phyloP scores from a whole-genome alignment of 2,329 filamentous ascomycete genomes.

The Hymenoscyphus infarciens region DNA sequence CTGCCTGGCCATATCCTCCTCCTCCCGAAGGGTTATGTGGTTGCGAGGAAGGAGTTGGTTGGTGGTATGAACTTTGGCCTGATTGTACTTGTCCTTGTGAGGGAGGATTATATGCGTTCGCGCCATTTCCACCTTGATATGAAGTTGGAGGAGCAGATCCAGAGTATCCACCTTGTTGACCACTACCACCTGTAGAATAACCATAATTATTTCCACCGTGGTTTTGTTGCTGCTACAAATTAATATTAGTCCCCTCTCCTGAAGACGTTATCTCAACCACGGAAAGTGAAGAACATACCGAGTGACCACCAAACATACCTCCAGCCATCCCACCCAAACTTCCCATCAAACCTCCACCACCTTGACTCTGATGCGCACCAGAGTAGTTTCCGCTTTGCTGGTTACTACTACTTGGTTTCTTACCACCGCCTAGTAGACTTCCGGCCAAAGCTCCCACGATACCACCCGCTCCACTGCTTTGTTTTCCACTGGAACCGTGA shows the following conservation, averaged over 20 bases:
- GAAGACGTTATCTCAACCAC: not conserved
- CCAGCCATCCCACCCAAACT: conserved; percentile 29
- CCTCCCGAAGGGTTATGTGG: conserved; percentile 16
- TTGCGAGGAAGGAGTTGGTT: conserved; percentile 12
- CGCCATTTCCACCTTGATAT: conserved; percentile 45
- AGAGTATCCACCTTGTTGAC: conserved; percentile 51
- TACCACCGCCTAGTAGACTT: conserved; percentile 52
- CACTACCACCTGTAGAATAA: conserved; percentile 46
- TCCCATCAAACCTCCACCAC: conserved; percentile 29
- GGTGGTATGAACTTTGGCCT: conserved; percentile 12
- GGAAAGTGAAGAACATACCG: conserved; percentile 17
- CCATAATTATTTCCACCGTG: conserved; percentile 50
- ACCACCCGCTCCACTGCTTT: conserved; percentile 30
- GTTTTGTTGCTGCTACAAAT: conserved; percentile 24
- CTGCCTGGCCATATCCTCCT: conserved; percentile 7
- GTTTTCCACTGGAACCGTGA: conserved; percentile 21
- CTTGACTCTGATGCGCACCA: conserved; percentile 31
- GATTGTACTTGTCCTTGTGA: conserved; percentile 14
- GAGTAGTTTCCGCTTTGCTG: conserved; percentile 39
- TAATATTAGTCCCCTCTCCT: conserved; percentile 6
- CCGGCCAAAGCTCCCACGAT: conserved; percentile 43
- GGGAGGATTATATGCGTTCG: conserved; percentile 21
- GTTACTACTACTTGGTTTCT: conserved; percentile 35
- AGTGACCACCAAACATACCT: conserved; percentile 20
- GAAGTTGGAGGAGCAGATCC: conserved; percentile 61